These are phyloP conservation scores for Entophlyctis luteolus DNA, from an alignment of 192 early-diverging fungal species.

Conservation along the genomic window DNA sequence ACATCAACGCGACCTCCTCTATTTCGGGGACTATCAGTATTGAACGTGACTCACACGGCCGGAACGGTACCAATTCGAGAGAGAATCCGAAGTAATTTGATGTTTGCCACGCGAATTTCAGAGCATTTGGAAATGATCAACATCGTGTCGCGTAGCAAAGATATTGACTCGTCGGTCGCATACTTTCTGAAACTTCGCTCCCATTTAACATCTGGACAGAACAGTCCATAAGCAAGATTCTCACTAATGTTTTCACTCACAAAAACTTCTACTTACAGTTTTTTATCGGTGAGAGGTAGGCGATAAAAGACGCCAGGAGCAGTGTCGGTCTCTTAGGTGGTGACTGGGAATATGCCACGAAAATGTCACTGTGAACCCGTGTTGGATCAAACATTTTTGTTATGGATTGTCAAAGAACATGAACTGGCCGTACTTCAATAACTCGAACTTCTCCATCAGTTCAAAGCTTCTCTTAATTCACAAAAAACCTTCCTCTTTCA, in stretches of 20 bases:
- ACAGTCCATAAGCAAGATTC: slow-evolving; percentile 30
- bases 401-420: background rate
- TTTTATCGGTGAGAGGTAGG: slow-evolving; percentile 11
- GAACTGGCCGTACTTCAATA: too few relatives aligned
- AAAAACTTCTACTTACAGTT: too few relatives aligned
- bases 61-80: slow-evolving; percentile 15
- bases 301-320: slow-evolving; percentile 7
- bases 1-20: slow-evolving; percentile 21
- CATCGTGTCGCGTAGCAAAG: background rate
- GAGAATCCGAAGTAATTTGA: slow-evolving; percentile 23
- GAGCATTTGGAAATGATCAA: background rate
- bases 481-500: too few relatives aligned
- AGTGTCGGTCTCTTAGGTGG: background rate
- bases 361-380: background rate
- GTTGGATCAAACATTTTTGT: slow-evolving; percentile 14
- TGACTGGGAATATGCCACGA: background rate
- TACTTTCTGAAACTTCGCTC: slow-evolving; percentile 23
- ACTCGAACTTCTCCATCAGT: too few relatives aligned
- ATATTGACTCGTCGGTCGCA: slow-evolving; percentile 2
- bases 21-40: background rate
- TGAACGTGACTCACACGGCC: background rate
- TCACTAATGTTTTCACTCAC: slow-evolving; percentile 24
- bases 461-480: too few relatives aligned
- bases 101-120: background rate
- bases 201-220: slow-evolving; percentile 18